Base-by-base conservation (phyloP, 2,329 filamentous ascomycete species). In the Verticillium klebahnii region DNA sequence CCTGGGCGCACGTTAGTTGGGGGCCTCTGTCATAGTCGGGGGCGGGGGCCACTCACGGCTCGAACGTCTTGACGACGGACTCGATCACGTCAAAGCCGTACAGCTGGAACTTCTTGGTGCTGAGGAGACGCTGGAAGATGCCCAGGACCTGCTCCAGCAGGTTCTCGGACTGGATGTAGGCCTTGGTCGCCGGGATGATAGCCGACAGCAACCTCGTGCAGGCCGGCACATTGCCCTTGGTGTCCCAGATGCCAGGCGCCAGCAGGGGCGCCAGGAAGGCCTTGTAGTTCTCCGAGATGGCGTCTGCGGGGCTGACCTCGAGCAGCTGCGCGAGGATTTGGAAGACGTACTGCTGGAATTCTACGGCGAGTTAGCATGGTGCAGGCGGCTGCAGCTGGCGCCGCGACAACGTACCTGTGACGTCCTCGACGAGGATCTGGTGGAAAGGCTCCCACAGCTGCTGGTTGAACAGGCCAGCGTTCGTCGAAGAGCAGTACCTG, bases 261-360 rank as follows among this genome's bases (percentile, higher is more conserved):
- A 99, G 84, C 36, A 98, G 85, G 5, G 92, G 91, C 0, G 82
- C 82, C 52, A 98, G 85, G 56, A 99, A 80, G 7, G 85, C 84
- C 73, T 91, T 89, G 80, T 96, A 97, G 71, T 92, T 90, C 31
- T 87, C 85, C 2, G 93, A 91, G 34, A 98, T 81, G 9, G 89
- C 83, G n/a, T 86, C 89, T 0, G 89, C 84, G 0, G 92, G 90
- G 69, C 95, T 94, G 8, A 90, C 87, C 76, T 98, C 94, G 3
- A 99, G 84, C 15, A 99, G 85, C 59, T 94, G 91, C 2, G 94
- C 92, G 66, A 98, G 91, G 39, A 99, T 85, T 74, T 99, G 95
- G 82, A 99, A 97, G 60, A 98, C 88, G 69, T 98, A 99, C 5
- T 94, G 95, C 71, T 92, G 89, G 72, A 99, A 99, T 77, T 99